Conservation (phyloP, 2,329 filamentous ascomycete species). For the Colletotrichum spaethianum region DNA sequence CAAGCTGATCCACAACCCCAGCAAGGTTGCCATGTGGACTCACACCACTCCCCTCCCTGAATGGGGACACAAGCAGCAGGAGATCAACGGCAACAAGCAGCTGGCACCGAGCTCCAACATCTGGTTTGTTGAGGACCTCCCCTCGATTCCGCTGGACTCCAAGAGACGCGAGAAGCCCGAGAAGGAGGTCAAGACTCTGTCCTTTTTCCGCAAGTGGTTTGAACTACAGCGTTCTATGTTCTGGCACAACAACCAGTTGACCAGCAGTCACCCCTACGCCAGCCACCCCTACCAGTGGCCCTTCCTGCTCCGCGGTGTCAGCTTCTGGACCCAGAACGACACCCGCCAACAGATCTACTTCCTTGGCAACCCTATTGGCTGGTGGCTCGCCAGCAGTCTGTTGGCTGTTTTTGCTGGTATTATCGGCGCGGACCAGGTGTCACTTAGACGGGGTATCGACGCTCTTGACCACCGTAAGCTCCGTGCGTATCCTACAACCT, state of each 20-base stretch:
- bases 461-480: constrained; percentile 92
- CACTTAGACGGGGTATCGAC: constrained; percentile 91
- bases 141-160: constrained; percentile 81
- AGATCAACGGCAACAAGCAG: constrained; percentile 99
- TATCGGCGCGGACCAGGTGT: constrained; percentile 92
- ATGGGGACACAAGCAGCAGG: constrained; percentile 96
- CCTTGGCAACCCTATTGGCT: constrained; percentile 94
- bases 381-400: constrained; percentile 95
- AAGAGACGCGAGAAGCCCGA: constrained; percentile 82
- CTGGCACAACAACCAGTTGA: constrained; percentile 98
- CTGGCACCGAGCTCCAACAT: constrained; percentile 89
- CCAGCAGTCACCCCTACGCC: constrained; percentile 95
- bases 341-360: constrained; percentile 99
- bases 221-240: constrained; percentile 99
- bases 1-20: constrained; percentile 94
- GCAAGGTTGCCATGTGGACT: constrained; percentile 99
- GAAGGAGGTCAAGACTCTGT: constrained; percentile 84
- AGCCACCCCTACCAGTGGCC: constrained; percentile 98
- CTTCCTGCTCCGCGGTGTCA: constrained; percentile 95
- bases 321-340: constrained; percentile 98
- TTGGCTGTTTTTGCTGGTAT: constrained; percentile 95
- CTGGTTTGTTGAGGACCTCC: constrained; percentile 93
- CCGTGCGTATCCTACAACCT: neutral
- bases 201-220: constrained; percentile 95
- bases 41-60: constrained; percentile 95